Evolutionary conservation across 2,329 filamentous ascomycete genomes (phyloP).

Genomic region (Colletotrichum destructivum): DNA sequence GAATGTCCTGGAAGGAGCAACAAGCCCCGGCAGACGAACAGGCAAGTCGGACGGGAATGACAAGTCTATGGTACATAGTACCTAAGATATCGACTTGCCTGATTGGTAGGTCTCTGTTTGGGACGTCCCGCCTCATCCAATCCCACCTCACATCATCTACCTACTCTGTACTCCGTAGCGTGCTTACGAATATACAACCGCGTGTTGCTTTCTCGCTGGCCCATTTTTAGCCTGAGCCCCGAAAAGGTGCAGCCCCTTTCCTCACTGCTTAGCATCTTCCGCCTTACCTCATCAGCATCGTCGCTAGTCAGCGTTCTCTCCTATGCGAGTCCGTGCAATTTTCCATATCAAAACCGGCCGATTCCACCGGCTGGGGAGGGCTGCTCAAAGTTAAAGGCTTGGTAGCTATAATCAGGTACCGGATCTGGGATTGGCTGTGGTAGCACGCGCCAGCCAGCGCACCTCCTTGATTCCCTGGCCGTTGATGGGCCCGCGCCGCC

Average conservation of each 20-base stretch:
- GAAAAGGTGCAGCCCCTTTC: conserved; percentile 7
- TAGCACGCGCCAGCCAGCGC: not conserved
- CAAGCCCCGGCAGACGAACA: conserved; percentile 23
- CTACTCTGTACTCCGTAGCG: not conserved
- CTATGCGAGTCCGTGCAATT: no score
- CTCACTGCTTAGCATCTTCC: not conserved
- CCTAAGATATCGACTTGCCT: no score
- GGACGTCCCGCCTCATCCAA: not conserved
- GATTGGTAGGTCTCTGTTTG: not conserved
- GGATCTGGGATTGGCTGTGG: conserved; percentile 1
- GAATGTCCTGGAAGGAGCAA: conserved; percentile 27
- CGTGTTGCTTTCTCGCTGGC: not conserved
- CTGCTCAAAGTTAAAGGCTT: no score
- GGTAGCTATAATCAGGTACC: conserved; percentile 10
- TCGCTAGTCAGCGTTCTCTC: not conserved
- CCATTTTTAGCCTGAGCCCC: conserved; percentile 29
- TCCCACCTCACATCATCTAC: conserved; percentile 19
- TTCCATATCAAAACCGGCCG: not conserved
- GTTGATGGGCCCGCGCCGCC: not conserved
- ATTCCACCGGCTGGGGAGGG: no score
- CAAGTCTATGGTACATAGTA: not conserved
- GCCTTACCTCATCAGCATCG: not conserved
- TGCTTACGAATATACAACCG: no score
- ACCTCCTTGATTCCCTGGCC: not conserved
- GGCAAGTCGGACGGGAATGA: conserved; percentile 3